Percentiles rank a stretch among this genome's conserved stretches.
Evolutionary conservation across 2,329 filamentous ascomycete genomes (phyloP).

Genomic region (Fusarium palustre): DNA sequence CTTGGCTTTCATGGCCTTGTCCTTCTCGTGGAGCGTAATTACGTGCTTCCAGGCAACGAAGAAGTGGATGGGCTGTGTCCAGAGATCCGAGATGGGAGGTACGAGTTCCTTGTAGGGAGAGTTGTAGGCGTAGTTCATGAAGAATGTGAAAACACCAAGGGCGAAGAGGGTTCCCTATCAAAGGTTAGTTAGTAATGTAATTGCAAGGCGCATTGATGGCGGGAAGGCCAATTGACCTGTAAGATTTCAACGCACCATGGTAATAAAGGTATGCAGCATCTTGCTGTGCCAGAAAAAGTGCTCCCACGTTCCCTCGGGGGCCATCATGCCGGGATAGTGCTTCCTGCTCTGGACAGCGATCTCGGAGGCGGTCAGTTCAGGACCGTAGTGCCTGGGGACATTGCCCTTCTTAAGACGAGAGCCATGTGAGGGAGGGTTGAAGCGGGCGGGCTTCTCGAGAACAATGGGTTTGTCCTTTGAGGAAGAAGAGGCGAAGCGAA

Average conservation of each 20-base stretch:
- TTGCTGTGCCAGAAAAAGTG: conserved; percentile 86
- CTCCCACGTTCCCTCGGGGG: conserved; percentile 82
- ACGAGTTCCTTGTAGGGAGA: conserved; percentile 86
- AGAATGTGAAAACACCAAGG: conserved; percentile 78
- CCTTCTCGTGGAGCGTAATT: conserved; percentile 79
- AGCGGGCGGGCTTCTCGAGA: conserved; percentile 88
- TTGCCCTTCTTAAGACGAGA: conserved; percentile 69
- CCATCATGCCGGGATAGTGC: conserved; percentile 90
- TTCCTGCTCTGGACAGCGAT: conserved; percentile 72
- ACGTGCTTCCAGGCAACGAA: conserved; percentile 75
- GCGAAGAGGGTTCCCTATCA: conserved; percentile 72
- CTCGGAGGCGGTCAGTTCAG: conserved; percentile 74
- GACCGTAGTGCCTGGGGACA: conserved; percentile 78
- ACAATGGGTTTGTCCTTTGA: conserved; percentile 69
- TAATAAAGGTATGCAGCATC: conserved; percentile 83
- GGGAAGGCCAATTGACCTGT: neutral
- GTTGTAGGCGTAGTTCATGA: conserved; percentile 80
- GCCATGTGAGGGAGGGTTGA: conserved; percentile 92
- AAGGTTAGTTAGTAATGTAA: conserved; percentile 10
- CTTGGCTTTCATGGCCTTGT: conserved; percentile 74
- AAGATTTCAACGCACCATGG: conserved; percentile 71
- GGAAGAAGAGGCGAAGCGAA: conserved; percentile 51
- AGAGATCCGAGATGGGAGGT: conserved; percentile 75
- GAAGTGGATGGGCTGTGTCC: conserved; percentile 76
- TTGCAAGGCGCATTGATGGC: neutral